Percentiles rank a stretch among this genome's conserved stretches.
phyloP scores from a whole-genome alignment of 2,329 filamentous ascomycete genomes.

The Lasiodiplodia theobromae region DNA sequence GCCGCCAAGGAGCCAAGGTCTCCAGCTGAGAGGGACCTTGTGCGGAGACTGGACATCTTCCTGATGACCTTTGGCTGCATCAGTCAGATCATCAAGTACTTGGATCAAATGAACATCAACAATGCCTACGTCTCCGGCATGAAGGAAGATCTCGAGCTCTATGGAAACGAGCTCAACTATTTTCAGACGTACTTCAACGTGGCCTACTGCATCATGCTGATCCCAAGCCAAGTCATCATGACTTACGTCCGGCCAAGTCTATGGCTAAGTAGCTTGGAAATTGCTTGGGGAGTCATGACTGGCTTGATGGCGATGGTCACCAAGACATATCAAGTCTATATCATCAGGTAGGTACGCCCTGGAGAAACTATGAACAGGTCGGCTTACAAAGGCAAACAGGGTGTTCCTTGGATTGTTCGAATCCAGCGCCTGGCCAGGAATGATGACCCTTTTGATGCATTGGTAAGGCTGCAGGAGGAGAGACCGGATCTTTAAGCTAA shows the following conservation, averaged over 20 bases:
- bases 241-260: slow-evolving; percentile 36
- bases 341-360: not conserved
- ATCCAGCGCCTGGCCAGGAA: slow-evolving; percentile 45
- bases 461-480: not conserved
- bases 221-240: slow-evolving; percentile 39
- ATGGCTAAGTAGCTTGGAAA: slow-evolving; percentile 51
- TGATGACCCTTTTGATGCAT: slow-evolving; percentile 35
- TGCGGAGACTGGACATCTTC: slow-evolving; percentile 22
- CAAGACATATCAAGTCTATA: not conserved
- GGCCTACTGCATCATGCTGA: slow-evolving; percentile 39
- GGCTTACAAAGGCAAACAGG: slow-evolving; percentile 41
- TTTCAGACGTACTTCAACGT: slow-evolving; percentile 40
- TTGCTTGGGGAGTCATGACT: slow-evolving; percentile 49
- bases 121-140: slow-evolving; percentile 44
- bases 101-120: slow-evolving; percentile 33
- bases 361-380: accelerated
- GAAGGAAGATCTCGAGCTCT: slow-evolving; percentile 41
- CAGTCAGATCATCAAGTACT: slow-evolving; percentile 44
- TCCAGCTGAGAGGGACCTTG: not conserved
- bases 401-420: slow-evolving; percentile 46
- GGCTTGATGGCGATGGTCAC: slow-evolving; percentile 42
- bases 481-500: accelerated
- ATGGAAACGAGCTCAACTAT: slow-evolving; percentile 42
- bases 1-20: not conserved
- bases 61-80: slow-evolving; percentile 26